Evolutionary conservation across 306 rosid species (phyloP).

Genomic region (Ormosia emarginata): DNA sequence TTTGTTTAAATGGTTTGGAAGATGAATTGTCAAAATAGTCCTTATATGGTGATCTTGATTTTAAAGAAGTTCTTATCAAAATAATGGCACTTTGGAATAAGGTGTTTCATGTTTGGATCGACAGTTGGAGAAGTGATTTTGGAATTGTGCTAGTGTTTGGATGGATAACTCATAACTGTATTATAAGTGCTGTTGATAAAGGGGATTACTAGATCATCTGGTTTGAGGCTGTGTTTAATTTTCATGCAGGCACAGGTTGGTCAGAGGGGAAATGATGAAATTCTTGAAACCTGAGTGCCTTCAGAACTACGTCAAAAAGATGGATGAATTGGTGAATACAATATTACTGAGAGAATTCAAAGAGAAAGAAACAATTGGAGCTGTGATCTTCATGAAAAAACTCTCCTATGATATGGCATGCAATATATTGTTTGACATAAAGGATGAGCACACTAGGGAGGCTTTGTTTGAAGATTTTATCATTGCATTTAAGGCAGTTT

Average conservation of each 20-base stretch:
- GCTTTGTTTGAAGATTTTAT: constrained; percentile 36
- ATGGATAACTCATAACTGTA: background rate
- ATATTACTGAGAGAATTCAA: constrained; percentile 23
- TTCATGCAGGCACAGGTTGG: constrained; percentile 23
- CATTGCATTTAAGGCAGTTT: constrained; percentile 34
- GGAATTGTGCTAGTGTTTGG: background rate
- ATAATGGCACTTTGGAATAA: background rate
- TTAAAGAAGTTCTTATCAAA: background rate
- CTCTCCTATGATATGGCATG: constrained; percentile 37
- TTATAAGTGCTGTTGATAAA: background rate
- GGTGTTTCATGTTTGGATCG: background rate
- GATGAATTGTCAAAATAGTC: background rate
- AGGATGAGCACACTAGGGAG: constrained; percentile 35
- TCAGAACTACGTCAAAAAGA: constrained; percentile 39
- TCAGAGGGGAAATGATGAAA: constrained; percentile 42
- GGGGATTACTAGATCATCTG: background rate
- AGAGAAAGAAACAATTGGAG: constrained; percentile 34
- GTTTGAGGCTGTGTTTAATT: background rate
- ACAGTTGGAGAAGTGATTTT: background rate
- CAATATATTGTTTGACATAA: constrained; percentile 43
- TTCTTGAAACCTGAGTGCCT: constrained; percentile 54
- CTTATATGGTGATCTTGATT: background rate
- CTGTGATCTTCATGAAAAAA: constrained; percentile 41
- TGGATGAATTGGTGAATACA: constrained; percentile 38
- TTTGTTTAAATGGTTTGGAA: background rate